Evolutionary conservation across 768 basidiomycete genomes (phyloP).

Genomic region (Xerocomus brunneocitrinus): DNA sequence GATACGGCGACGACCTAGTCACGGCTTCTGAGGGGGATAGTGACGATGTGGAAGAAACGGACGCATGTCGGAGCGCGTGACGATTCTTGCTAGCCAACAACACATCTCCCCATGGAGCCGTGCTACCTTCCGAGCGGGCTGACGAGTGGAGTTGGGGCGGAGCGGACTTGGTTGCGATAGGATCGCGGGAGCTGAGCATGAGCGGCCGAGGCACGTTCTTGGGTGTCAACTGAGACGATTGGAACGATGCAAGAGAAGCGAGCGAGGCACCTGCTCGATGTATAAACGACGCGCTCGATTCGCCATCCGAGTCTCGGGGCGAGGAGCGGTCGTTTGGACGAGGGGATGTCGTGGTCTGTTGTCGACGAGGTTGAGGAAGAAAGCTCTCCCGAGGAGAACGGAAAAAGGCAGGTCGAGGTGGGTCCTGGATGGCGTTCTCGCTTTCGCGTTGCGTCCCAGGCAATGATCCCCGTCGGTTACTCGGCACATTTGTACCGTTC

Average conservation of each 20-base stretch:
- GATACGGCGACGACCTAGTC: constrained; percentile 26
- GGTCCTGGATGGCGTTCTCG: constrained; percentile 40
- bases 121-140: constrained; percentile 35
- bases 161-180: constrained; percentile 31
- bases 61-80: constrained; percentile 44
- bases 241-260: constrained; percentile 42
- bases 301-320: constrained; percentile 21
- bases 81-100: constrained; percentile 33
- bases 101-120: constrained; percentile 48
- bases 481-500: not conserved
- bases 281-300: constrained; percentile 25
- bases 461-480: constrained; percentile 37
- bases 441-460: constrained; percentile 35
- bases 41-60: constrained; percentile 63
- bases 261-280: constrained; percentile 37
- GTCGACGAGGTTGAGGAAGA: constrained; percentile 35
- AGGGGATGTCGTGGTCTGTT: constrained; percentile 25
- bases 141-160: constrained; percentile 19
- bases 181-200: constrained; percentile 50
- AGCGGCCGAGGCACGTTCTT: constrained; percentile 65
- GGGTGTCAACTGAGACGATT: constrained; percentile 29
- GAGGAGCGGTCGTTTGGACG: constrained; percentile 25
- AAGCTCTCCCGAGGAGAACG: constrained; percentile 54
- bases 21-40: constrained; percentile 52
- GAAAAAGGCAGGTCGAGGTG: constrained; percentile 55